phyloP scores from a whole-genome alignment of 148 eudicot genomes.

The Fagopyrum tataricum region DNA sequence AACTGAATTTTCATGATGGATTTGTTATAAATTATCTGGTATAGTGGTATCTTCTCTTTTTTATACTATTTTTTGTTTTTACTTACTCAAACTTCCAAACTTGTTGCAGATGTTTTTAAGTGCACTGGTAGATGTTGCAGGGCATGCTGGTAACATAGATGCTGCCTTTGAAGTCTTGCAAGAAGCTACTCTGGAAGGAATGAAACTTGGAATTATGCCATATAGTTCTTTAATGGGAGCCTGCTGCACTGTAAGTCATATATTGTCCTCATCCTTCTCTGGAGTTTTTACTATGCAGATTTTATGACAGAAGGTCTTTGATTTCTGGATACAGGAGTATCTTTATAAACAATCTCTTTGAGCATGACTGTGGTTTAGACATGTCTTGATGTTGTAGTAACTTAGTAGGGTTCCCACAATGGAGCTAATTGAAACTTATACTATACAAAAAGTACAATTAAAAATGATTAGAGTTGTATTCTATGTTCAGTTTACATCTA shows the following conservation, averaged over 20 bases:
- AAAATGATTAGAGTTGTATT: background rate
- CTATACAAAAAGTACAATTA: too few relatives aligned
- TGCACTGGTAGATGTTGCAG: slow-evolving; percentile 92
- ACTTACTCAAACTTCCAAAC: slow-evolving; percentile 15
- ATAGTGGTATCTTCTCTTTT: background rate
- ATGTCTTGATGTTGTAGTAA: background rate
- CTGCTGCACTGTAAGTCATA: slow-evolving; percentile 72
- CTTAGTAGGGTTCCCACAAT: background rate
- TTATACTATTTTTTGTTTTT: background rate
- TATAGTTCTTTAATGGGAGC: slow-evolving; percentile 99
- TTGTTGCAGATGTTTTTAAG: slow-evolving; percentile 81
- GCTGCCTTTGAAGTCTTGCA: slow-evolving; percentile 74
- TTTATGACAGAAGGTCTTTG: background rate
- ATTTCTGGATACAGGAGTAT: background rate
- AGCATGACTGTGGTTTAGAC: background rate
- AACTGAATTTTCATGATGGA: background rate
- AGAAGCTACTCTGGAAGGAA: slow-evolving; percentile 54
- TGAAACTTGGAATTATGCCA: slow-evolving; percentile 61
- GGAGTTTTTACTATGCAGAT: background rate
- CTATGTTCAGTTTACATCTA: background rate
- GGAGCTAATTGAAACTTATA: background rate
- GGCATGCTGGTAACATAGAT: slow-evolving; percentile 84
- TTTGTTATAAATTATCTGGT: background rate
- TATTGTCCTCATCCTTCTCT: background rate
- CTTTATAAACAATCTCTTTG: background rate